These are phyloP conservation scores for Paraleonurus japonicus DNA, from an alignment of 257 asterid species.

Conservation along the genomic window DNA sequence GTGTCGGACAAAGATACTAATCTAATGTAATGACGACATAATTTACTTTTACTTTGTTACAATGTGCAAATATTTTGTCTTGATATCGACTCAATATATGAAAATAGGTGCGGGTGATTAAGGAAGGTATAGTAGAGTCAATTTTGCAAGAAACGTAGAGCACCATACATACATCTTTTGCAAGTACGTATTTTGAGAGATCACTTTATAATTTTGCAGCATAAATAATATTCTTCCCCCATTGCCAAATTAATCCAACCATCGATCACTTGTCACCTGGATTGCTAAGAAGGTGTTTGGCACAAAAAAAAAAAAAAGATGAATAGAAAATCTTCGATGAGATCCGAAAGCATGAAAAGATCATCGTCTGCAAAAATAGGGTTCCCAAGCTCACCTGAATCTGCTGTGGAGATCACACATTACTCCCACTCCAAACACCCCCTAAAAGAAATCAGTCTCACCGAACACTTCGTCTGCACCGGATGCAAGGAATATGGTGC, in stretches of 20 bases:
- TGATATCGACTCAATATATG: no score
- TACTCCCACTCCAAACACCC: constrained; percentile 68
- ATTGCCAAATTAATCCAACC: constrained; percentile 16
- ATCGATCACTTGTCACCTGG: not conserved
- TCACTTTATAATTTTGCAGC: constrained; percentile 24
- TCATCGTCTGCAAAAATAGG: constrained; percentile 30
- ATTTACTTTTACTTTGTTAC: no score
- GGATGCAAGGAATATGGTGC: constrained; percentile 88
- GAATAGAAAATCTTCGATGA: constrained; percentile 16
- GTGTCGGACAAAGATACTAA: not conserved
- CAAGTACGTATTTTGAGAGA: not conserved
- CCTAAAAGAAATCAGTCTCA: constrained; percentile 35
- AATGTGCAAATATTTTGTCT: no score
- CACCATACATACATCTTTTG: not conserved
- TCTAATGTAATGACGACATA: no score
- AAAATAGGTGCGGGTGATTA: not conserved
- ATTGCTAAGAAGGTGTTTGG: no score
- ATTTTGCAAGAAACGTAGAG: not conserved
- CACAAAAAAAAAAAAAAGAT: not conserved
- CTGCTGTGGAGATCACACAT: constrained; percentile 45
- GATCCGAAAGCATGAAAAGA: constrained; percentile 26
- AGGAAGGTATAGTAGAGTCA: not conserved
- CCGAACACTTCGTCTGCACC: constrained; percentile 55
- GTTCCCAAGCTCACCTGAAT: constrained; percentile 58
- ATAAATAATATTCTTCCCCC: constrained; percentile 47